Percentiles rank a stretch among this genome's conserved stretches.
Conservation (phyloP, 2,329 filamentous ascomycete genomes). For the Escovopsis sp. region DNA sequence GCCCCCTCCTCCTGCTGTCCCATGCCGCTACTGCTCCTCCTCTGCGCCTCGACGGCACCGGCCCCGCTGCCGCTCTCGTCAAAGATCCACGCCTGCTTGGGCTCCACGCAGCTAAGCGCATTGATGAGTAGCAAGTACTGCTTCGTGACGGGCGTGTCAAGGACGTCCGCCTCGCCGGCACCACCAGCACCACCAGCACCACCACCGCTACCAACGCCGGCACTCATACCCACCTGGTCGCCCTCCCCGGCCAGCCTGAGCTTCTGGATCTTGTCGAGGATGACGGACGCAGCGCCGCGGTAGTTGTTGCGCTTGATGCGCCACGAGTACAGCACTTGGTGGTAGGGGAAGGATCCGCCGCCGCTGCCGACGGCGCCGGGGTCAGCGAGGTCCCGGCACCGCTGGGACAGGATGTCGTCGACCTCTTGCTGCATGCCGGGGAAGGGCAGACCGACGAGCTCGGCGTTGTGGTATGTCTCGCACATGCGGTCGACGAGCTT, state of each 20-base stretch:
- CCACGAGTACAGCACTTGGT: constrained; percentile 85
- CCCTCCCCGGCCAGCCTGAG: constrained; percentile 43
- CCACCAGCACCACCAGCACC: too few relatives aligned
- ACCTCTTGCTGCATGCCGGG: constrained; percentile 62
- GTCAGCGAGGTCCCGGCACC: constrained; percentile 54
- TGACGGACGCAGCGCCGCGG: constrained; percentile 55
- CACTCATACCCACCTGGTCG: too few relatives aligned
- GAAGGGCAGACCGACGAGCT: constrained; percentile 65
- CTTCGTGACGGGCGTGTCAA: constrained; percentile 51
- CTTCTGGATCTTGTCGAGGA: constrained; percentile 48
- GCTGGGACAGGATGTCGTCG: constrained; percentile 59
- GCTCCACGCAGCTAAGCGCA: constrained; percentile 69
- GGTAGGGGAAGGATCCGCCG: constrained; percentile 77
- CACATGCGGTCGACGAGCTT: constrained; percentile 57
- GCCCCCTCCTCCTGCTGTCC: constrained; percentile 3
- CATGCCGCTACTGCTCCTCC: too few relatives aligned
- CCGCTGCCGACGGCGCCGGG: constrained; percentile 42
- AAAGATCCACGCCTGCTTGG: constrained; percentile 67
- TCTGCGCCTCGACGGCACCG: too few relatives aligned
- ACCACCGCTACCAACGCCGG: too few relatives aligned
- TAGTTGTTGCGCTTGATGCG: constrained; percentile 73
- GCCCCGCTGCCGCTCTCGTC: constrained; percentile 13
- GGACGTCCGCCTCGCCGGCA: constrained; percentile 33
- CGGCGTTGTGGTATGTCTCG: constrained; percentile 46
- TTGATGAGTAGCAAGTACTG: constrained; percentile 90